These are phyloP conservation scores for Pseudonitzschia delicatissima DNA, from an alignment of 108 stramenopile genomes.

Conservation along the genomic window DNA sequence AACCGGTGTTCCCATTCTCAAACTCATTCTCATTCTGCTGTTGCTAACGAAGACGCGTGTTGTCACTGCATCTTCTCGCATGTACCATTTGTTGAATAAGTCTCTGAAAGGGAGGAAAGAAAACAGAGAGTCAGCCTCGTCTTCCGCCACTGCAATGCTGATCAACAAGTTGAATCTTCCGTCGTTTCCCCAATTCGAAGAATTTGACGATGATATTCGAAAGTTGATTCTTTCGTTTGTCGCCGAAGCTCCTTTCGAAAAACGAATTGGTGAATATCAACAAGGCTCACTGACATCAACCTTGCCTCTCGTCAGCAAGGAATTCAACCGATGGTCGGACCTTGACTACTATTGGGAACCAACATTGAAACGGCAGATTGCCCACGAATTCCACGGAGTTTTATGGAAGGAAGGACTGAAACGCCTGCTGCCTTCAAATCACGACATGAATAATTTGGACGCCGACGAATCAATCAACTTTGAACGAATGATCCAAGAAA, in stretches of 20 bases:
- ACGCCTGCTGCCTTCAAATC: slow-evolving; percentile 33
- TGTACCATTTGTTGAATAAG: slow-evolving; percentile 17
- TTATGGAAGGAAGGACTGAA: slow-evolving; percentile 51
- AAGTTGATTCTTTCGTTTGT: slow-evolving; percentile 51
- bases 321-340: slow-evolving; percentile 39
- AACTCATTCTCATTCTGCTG: no score
- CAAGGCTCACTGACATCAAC: slow-evolving; percentile 43
- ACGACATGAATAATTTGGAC: not conserved
- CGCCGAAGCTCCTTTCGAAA: slow-evolving; percentile 58
- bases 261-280: slow-evolving; percentile 2
- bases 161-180: slow-evolving; percentile 8
- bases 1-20: no score
- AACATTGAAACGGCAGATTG: slow-evolving; percentile 34
- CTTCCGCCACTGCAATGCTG: slow-evolving; percentile 1
- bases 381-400: slow-evolving; percentile 16
- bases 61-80: not conserved
- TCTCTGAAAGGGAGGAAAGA: slow-evolving; percentile 5
- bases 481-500: not conserved
- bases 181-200: slow-evolving; percentile 26
- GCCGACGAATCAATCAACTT: not conserved
- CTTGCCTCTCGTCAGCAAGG: slow-evolving; percentile 59
- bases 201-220: slow-evolving; percentile 51
- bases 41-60: no score
- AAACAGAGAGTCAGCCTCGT: not conserved
- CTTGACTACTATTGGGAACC: slow-evolving; percentile 54